Base-by-base conservation (phyloP, 2,329 filamentous ascomycete genomes). In the Monascus ruber region DNA sequence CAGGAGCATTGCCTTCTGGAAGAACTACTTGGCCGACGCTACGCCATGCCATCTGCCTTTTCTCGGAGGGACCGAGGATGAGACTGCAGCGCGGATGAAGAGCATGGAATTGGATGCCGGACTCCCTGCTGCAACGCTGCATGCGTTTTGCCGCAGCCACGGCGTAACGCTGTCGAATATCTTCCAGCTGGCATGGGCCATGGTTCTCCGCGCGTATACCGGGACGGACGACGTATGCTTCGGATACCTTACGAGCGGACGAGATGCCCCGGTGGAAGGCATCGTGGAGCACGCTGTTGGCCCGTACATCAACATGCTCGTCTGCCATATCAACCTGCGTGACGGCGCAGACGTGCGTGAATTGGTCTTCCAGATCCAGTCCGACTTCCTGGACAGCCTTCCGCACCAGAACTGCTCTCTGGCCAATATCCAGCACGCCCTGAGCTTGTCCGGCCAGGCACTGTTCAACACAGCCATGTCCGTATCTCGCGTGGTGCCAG, bases 381-480 rank as follows among this genome's bases (percentile, higher is more conserved):
- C 38, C 5, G 36, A 41, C 34, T 46, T 41, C 17, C 31, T 46
- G 17, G 26, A 42, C 8, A 36, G 35, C 17, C 36, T 44, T 34
- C 37, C 38, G 8, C 38, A 44, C 28, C 44, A 46, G 26, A 31
- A 35, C n/a, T 33, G 35, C 3, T 31, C 38, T 11, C 34, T 46
- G 11, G 31, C 42, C 24, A 27, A 38, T 6, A 42, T 46, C 9
- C 42, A 40, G 36, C 38, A 46, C 29, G 31, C 41, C 5, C 38
- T 46, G 9, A 29, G 40, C 24, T 34, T 40, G 7, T 35, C 32
- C 7, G 39, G 38, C 6, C 25, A 37, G 11, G 38, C 38, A 11
- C 33, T 46, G 7, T 46, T 44, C 37, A 46, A 46, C 35, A 46
- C 41, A 2, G 40, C 33, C 8, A 33, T 46, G 29, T 39, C 42